phyloP scores from a whole-genome alignment of 495 filamentous ascomycete species.

The Jackrogersella multiformis region DNA sequence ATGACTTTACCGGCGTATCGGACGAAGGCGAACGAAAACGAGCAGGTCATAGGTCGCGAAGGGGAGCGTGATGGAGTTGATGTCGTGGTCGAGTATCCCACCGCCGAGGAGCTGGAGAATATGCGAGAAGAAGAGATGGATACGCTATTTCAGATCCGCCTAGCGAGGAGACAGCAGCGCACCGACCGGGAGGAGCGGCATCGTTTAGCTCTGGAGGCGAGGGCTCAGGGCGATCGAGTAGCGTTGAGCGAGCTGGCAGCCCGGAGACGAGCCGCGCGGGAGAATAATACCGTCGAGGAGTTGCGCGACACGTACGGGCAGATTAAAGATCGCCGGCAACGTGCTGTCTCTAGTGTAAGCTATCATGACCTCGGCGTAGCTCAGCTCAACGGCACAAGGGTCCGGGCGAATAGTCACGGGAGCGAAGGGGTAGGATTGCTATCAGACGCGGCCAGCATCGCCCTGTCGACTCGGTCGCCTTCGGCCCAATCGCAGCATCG shows the following conservation, averaged over 20 bases:
- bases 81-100: constrained; percentile 78
- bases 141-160: constrained; percentile 86
- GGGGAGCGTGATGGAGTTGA: constrained; percentile 94
- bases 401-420: constrained; percentile 82
- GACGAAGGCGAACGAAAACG: constrained; percentile 71
- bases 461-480: constrained; percentile 44
- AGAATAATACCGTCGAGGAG: constrained; percentile 53
- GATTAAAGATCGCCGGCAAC: constrained; percentile 69
- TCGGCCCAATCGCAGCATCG: constrained; percentile 36
- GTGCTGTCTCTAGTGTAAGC: constrained; percentile 81
- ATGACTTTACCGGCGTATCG: constrained; percentile 90
- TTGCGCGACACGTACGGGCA: constrained; percentile 74
- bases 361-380: constrained; percentile 89
- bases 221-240: constrained; percentile 70
- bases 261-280: constrained; percentile 50
- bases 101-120: constrained; percentile 70
- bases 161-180: constrained; percentile 77
- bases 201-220: constrained; percentile 71
- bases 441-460: constrained; percentile 72
- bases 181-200: constrained; percentile 80
- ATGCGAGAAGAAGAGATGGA: constrained; percentile 95
- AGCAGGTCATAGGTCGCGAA: constrained; percentile 88
- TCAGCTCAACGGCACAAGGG: constrained; percentile 84
- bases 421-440: constrained; percentile 80
- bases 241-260: constrained; percentile 69